Evolutionary conservation across 1,139 yeast genomes (phyloP).

Genomic region (Magnusiomyces clavatus): DNA sequence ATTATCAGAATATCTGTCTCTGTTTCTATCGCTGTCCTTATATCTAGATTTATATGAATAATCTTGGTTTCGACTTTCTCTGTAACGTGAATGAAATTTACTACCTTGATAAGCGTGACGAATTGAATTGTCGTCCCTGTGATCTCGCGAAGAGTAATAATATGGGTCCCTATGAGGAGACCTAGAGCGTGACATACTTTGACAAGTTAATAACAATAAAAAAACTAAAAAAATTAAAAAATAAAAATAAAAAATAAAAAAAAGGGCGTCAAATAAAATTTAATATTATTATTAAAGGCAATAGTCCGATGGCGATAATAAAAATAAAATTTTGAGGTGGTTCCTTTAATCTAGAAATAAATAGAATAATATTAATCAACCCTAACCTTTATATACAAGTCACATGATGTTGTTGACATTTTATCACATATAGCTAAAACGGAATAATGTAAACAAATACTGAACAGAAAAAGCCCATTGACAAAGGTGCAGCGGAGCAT

Average conservation of each 20-base stretch:
- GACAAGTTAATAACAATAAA: too few species aligned
- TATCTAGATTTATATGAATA: constrained; percentile 3
- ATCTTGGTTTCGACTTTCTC: constrained; percentile 6
- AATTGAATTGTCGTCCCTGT: constrained; percentile 1
- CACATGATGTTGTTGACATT: not conserved
- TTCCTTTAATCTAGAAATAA: too few species aligned
- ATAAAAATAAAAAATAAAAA: constrained; percentile 6
- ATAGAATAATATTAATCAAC: too few species aligned
- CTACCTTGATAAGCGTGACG: not conserved
- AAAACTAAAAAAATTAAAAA: too few species aligned
- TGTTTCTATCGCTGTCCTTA: constrained; percentile 8
- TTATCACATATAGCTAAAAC: not conserved
- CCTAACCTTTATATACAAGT: not conserved
- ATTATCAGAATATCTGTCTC: constrained; percentile 16
- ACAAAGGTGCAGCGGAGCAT: not conserved
- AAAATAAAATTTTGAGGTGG: not conserved
- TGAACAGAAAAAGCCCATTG: not conserved
- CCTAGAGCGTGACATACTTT: constrained; percentile 5
- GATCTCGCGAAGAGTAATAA: not conserved
- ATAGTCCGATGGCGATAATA: not conserved
- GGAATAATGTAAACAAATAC: not conserved
- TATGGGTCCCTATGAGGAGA: constrained; percentile 2
- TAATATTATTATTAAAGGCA: not conserved
- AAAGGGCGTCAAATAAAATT: not conserved
- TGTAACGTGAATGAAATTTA: not conserved